A percentile compares a stretch with the other conserved stretches of the same genome.
These are phyloP conservation scores for Phyllosticta citrichinensis DNA, from an alignment of 2,329 filamentous ascomycete species.

Conservation along the genomic window DNA sequence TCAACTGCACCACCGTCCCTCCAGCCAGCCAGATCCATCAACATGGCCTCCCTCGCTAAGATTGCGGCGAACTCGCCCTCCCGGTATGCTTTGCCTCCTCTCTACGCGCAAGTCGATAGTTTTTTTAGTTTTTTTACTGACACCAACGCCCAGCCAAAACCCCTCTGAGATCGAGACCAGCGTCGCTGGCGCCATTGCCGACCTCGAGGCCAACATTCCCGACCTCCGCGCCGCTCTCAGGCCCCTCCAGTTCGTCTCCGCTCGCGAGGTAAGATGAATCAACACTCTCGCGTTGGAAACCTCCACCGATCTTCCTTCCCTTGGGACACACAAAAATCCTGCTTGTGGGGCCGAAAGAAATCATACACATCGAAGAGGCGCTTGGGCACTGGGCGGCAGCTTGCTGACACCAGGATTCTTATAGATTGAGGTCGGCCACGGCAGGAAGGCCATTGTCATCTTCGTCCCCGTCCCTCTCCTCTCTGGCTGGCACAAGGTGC, in stretches of 20 bases:
- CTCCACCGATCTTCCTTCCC: neutral
- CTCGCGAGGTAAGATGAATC: slow-evolving; percentile 83
- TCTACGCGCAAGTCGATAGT: neutral
- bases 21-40: neutral
- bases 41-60: slow-evolving; percentile 75
- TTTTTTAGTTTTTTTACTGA: neutral
- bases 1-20: neutral
- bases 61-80: slow-evolving; percentile 70
- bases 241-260: slow-evolving; percentile 97
- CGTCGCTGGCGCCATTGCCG: slow-evolving; percentile 95
- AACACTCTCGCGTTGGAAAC: neutral
- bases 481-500: slow-evolving; percentile 96
- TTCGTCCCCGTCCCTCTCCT: slow-evolving; percentile 99
- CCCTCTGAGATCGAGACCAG: slow-evolving; percentile 95
- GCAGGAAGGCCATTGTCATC: slow-evolving; percentile 99
- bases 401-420: slow-evolving; percentile 47
- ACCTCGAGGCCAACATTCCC: slow-evolving; percentile 98
- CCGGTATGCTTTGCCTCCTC: neutral
- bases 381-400: slow-evolving; percentile 45
- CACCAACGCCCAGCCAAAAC: slow-evolving; percentile 83
- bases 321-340: neutral
- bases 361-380: slow-evolving; percentile 38
- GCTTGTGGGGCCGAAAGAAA: slow-evolving; percentile 5
- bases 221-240: slow-evolving; percentile 94
- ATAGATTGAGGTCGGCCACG: slow-evolving; percentile 99